Conservation (phyloP, 345 rosid genomes). For the Eucalyptus erythrocorys region DNA sequence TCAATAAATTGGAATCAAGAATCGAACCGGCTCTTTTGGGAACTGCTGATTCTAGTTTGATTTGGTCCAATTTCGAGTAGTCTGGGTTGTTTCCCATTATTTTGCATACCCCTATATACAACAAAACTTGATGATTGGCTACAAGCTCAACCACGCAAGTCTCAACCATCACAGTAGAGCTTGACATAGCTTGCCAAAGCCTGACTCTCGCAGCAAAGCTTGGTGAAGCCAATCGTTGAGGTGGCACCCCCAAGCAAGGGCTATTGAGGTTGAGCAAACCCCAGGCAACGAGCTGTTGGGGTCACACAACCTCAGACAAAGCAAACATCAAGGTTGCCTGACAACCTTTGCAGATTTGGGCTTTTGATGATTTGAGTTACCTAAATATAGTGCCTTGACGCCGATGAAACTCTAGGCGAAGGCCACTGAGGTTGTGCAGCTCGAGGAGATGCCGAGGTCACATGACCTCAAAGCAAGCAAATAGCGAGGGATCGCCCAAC, state of each 20-base stretch:
- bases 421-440: too few species aligned
- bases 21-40: fast-evolving
- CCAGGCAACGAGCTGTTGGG: fast-evolving
- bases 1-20: too few species aligned
- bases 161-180: too few species aligned
- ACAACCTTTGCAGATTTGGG: fast-evolving
- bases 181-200: background rate
- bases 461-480: background rate
- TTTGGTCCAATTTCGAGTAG: fast-evolving
- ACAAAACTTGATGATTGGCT: background rate
- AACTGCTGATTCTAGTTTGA: fast-evolving
- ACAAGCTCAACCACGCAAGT: background rate
- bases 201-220: background rate
- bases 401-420: fast-evolving
- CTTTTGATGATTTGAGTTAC: background rate
- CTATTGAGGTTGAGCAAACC: background rate
- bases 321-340: background rate
- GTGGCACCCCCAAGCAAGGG: background rate
- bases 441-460: background rate
- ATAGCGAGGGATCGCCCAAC: too few species aligned
- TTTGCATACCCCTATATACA: background rate
- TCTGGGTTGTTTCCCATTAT: fast-evolving
- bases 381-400: background rate
- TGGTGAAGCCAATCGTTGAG: fast-evolving
- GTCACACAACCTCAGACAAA: background rate